Percentiles rank a stretch among this genome's conserved stretches.
Evolutionary conservation across 164 flowering plant species (phyloP).

Genomic region (Piper betle): DNA sequence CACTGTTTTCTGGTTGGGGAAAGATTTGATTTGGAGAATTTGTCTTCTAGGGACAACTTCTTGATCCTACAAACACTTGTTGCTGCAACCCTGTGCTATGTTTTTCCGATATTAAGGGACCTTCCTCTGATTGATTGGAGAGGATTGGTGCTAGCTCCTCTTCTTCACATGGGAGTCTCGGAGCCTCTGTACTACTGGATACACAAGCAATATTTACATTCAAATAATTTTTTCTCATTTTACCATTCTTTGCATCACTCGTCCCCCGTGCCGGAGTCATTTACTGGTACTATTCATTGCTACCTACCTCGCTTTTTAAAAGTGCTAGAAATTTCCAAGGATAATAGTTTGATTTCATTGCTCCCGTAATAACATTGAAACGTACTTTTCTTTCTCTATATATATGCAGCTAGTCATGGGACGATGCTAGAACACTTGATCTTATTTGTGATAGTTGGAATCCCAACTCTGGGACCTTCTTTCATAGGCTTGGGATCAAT

Average conservation of each 20-base stretch:
- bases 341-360: not conserved
- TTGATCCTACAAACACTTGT: conserved; percentile 54
- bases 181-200: conserved; percentile 70
- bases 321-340: not conserved
- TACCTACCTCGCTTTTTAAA: not conserved
- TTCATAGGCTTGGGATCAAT: conserved; percentile 51
- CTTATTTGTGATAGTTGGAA: conserved; percentile 28
- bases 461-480: conserved; percentile 47
- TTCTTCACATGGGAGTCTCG: conserved; percentile 50
- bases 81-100: conserved; percentile 31
- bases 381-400: not conserved
- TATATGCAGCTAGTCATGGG: conserved; percentile 55
- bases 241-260: conserved; percentile 80
- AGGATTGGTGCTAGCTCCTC: conserved; percentile 32
- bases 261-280: conserved; percentile 47
- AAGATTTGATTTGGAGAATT: not conserved
- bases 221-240: conserved; percentile 23
- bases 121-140: conserved; percentile 49
- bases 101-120: conserved; percentile 24
- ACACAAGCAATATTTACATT: conserved; percentile 47
- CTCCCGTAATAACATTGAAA: not conserved
- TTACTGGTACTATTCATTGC: conserved; percentile 35
- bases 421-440: conserved; percentile 64
- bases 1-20: not conserved
- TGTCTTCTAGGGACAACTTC: conserved; percentile 62